phyloP scores from a whole-genome alignment of 495 filamentous ascomycete genomes.

The Neurospora africana region DNA sequence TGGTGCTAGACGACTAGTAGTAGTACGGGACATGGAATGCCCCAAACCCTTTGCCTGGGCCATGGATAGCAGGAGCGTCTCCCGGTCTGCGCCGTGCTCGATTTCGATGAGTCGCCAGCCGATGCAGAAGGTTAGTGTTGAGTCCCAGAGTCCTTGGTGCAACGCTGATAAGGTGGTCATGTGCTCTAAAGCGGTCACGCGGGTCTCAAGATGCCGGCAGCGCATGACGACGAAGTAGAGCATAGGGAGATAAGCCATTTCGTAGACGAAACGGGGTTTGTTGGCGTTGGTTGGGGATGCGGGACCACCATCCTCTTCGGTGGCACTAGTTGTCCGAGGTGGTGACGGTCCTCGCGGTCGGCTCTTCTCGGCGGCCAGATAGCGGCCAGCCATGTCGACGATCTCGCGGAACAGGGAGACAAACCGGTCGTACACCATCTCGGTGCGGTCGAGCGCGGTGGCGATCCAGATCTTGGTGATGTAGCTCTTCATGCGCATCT shows the following conservation, averaged over 20 bases:
- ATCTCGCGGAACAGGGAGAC: constrained; percentile 14
- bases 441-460: constrained; percentile 14
- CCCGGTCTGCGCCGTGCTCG: constrained; percentile 19
- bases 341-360: not conserved
- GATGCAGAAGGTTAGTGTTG: constrained; percentile 14
- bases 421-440: constrained; percentile 20
- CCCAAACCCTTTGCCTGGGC: not conserved
- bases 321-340: not conserved
- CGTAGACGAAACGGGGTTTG: constrained; percentile 31
- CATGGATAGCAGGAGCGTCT: not conserved
- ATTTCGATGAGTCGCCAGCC: constrained; percentile 21
- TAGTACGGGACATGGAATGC: not conserved
- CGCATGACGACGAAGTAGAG: constrained; percentile 36
- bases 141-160: constrained; percentile 24
- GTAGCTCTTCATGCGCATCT: constrained; percentile 14
- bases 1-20: not conserved
- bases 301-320: not conserved
- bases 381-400: constrained; percentile 7
- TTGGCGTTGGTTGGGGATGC: not conserved
- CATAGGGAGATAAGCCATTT: constrained; percentile 32
- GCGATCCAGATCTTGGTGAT: constrained; percentile 14
- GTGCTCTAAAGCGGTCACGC: constrained; percentile 25
- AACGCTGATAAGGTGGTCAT: constrained; percentile 10
- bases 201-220: constrained; percentile 29
- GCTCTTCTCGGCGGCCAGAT: constrained; percentile 2